Evolutionary conservation across 2,329 filamentous ascomycete species (phyloP), one percentile per base, ranked within the genome.

Genomic region (Diaporthe sp.): DNA sequence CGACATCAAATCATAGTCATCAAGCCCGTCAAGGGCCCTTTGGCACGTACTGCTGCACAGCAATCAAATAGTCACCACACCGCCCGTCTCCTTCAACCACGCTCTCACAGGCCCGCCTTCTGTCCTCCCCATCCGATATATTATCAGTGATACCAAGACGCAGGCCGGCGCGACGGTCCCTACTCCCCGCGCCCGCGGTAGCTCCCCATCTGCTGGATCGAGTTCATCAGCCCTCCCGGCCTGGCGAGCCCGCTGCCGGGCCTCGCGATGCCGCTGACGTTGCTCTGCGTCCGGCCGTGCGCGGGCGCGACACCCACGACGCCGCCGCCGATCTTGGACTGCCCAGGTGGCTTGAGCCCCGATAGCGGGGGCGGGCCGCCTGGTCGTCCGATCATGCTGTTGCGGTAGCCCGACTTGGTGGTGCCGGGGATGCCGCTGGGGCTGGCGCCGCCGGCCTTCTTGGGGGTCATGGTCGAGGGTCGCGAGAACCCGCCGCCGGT

Each of bases 151-250:
- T 49, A 51, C 1, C 55, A 59, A 39, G 55, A 61, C 31, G 53
- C 55, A 51, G 69, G 69, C 55, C 46, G 17, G 37, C 25, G 61
- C 42, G 57, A 34, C 2, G 39, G 22, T 31, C 55, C 42, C 46
- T 75, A 79, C 67, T 83, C 80, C 39, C 77, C 85, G 57, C 88
- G 85, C 12, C 87, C 85, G 19, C 88, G 83, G 78, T 91, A 87
- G 79, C 88, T 92, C 13, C 95, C 95, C 95, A 97, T 97, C 84
- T 93, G 92, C 87, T 97, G 95, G 82, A 97, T 97, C 25, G 94
- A 95, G 79, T 89, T 94, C 92, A 97, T 93, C 81, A 97, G 93
- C 74, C 93, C 92, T 81, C 93, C 94, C 80, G 94, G 84, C 77
- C 83, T 80, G 12, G 85, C 85, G 76, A 85, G 78, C 49, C 86